phyloP scores from a whole-genome alignment of 768 basidiomycete species.

The Trametes punicea region DNA sequence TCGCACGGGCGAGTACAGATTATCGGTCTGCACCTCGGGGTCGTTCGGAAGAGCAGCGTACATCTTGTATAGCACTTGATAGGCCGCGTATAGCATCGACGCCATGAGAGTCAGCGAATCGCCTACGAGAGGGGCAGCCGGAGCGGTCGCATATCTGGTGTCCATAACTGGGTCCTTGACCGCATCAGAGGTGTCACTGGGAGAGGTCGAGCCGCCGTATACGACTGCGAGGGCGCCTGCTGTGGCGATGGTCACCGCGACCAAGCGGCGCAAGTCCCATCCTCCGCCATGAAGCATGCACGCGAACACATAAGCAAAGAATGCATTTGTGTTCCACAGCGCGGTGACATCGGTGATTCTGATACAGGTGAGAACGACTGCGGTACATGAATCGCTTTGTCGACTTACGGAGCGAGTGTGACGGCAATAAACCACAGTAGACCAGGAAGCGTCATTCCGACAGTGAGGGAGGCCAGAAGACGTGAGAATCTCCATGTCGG shows the following conservation, averaged over 20 bases:
- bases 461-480: conserved; percentile 38
- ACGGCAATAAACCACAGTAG: conserved; percentile 77
- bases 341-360: conserved; percentile 81
- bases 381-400: background rate
- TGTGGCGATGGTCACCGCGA: conserved; percentile 78
- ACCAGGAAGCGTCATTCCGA: conserved; percentile 59
- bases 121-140: conserved; percentile 62
- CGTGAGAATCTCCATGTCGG: conserved; percentile 36
- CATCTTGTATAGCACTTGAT: conserved; percentile 84
- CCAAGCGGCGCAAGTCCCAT: conserved; percentile 61
- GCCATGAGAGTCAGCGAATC: conserved; percentile 70
- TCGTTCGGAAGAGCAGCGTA: conserved; percentile 70
- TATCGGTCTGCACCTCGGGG: conserved; percentile 45
- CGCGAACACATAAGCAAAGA: conserved; percentile 89
- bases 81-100: conserved; percentile 69
- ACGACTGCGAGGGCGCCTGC: conserved; percentile 77
- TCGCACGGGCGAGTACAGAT: conserved; percentile 44
- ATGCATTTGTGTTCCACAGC: conserved; percentile 85
- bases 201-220: conserved; percentile 54
- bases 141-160: background rate
- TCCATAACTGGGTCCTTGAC: conserved; percentile 4
- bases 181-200: conserved; percentile 5
- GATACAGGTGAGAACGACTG: conserved; percentile 2
- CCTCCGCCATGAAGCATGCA: conserved; percentile 61
- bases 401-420: conserved; percentile 65